These are phyloP conservation scores for Sisymbrium irio DNA, from an alignment of 345 rosid genomes.

Conservation along the genomic window DNA sequence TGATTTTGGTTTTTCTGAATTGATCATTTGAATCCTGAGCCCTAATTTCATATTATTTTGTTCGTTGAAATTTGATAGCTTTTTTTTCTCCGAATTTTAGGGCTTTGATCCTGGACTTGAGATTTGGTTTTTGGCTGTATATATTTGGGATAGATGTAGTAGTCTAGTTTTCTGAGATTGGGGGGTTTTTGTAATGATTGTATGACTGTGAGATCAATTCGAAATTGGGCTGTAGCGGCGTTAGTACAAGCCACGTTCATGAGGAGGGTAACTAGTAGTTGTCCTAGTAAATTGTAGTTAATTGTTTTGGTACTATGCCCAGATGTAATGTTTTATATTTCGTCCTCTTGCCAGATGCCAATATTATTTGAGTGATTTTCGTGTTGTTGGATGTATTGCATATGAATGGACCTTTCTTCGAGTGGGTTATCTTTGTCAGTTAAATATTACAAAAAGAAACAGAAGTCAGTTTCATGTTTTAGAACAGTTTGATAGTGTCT, in stretches of 20 bases:
- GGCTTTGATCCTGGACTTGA: slow-evolving; percentile 20
- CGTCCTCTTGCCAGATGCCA: not conserved
- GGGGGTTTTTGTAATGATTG: not conserved
- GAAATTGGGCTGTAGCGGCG: not conserved
- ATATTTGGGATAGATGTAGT: not conserved
- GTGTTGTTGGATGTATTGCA: slow-evolving; percentile 4
- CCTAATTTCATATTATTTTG: not conserved
- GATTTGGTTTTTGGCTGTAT: not conserved
- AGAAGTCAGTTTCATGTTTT: not conserved
- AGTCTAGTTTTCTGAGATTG: not conserved
- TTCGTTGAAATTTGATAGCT: not conserved
- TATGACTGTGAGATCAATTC: not conserved
- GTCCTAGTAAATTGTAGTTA: not conserved
- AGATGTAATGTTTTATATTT: not conserved
- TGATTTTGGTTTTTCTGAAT: not conserved
- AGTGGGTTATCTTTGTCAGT: not conserved
- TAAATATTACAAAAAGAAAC: not conserved
- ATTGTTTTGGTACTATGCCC: not conserved
- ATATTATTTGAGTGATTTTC: not conserved
- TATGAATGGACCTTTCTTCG: not conserved
- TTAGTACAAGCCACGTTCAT: not conserved
- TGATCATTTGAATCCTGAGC: not conserved
- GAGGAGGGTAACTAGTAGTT: not conserved
- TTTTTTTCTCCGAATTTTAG: not conserved
- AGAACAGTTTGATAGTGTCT: not conserved